Percentiles rank a stretch among this genome's conserved stretches.
Conservation (phyloP, 257 asterid genomes). For the Solanum tacnaense region DNA sequence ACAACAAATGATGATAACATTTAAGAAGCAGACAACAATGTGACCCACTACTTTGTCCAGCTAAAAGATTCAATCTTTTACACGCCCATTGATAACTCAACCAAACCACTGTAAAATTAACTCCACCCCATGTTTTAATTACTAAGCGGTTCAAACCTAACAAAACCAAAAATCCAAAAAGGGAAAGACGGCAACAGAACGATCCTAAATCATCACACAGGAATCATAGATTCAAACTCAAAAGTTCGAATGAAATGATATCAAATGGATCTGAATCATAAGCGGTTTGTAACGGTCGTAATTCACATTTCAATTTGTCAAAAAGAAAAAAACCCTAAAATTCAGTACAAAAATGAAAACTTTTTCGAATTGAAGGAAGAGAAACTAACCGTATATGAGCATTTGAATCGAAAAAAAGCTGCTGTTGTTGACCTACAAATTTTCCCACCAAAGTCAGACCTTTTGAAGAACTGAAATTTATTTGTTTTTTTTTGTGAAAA, state of each 20-base stretch:
- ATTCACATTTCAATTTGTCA: slow-evolving; percentile 1
- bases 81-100: not conserved
- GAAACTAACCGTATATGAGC: slow-evolving; percentile 13
- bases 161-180: not conserved
- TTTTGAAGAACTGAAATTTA: slow-evolving; percentile 6
- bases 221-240: slow-evolving; percentile 2
- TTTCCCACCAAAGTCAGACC: slow-evolving; percentile 30
- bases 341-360: not conserved
- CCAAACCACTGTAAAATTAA: not conserved
- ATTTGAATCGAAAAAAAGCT: slow-evolving; percentile 13
- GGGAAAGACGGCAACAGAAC: not conserved
- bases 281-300: slow-evolving; percentile 7
- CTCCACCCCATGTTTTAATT: not conserved
- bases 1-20: not conserved
- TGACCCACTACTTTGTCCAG: not conserved
- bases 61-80: not conserved
- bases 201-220: slow-evolving; percentile 5
- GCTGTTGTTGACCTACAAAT: slow-evolving; percentile 10
- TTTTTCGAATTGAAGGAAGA: not conserved
- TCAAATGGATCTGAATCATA: slow-evolving; percentile 36
- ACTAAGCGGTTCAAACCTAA: not conserved
- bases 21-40: not conserved
- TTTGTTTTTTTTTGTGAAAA: slow-evolving; percentile 17
- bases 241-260: not conserved
- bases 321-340: slow-evolving; percentile 22